Conservation (phyloP, 169 alveolate species). For the Eimeria necatrix region DNA sequence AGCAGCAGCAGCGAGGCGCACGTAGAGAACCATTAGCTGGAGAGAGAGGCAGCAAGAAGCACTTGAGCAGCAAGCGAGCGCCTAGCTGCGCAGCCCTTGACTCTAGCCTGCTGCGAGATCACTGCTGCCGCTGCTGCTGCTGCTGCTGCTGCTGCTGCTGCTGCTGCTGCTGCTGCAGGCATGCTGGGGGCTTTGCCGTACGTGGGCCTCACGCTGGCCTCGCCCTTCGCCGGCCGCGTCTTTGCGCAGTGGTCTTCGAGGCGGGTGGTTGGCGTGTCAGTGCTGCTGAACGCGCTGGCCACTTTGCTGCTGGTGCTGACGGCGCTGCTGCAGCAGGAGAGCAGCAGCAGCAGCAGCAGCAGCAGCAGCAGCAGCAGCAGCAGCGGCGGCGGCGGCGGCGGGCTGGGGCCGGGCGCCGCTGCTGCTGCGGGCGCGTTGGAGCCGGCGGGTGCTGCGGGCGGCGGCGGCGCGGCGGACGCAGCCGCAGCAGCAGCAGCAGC, state of each 20-base stretch:
- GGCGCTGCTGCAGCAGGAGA: slow-evolving; percentile 33
- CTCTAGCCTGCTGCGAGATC: too few relatives aligned
- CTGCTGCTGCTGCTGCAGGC: slow-evolving; percentile 23
- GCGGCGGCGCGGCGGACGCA: background rate
- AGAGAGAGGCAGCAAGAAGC: too few relatives aligned
- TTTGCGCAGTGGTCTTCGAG: slow-evolving; percentile 23
- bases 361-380: background rate
- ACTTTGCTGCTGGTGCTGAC: slow-evolving; percentile 60
- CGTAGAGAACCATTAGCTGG: too few relatives aligned
- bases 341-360: background rate
- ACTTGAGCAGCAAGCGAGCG: too few relatives aligned
- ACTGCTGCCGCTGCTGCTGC: too few relatives aligned
- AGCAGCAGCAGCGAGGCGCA: too few relatives aligned
- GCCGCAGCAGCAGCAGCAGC: background rate
- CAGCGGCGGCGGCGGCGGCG: slow-evolving; percentile 13
- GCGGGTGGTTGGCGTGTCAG: slow-evolving; percentile 54
- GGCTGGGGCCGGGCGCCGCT: background rate
- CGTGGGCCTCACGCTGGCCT: slow-evolving; percentile 71
- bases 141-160: too few relatives aligned
- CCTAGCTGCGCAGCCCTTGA: too few relatives aligned
- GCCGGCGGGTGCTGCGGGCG: background rate
- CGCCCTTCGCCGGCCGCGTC: slow-evolving; percentile 74
- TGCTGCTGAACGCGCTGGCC: slow-evolving; percentile 63
- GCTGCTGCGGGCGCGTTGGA: background rate
- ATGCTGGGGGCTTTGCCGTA: slow-evolving; percentile 80